These are phyloP conservation scores for Mucor mucedo DNA, from an alignment of 371 early-diverging fungal genomes.

Conservation along the genomic window DNA sequence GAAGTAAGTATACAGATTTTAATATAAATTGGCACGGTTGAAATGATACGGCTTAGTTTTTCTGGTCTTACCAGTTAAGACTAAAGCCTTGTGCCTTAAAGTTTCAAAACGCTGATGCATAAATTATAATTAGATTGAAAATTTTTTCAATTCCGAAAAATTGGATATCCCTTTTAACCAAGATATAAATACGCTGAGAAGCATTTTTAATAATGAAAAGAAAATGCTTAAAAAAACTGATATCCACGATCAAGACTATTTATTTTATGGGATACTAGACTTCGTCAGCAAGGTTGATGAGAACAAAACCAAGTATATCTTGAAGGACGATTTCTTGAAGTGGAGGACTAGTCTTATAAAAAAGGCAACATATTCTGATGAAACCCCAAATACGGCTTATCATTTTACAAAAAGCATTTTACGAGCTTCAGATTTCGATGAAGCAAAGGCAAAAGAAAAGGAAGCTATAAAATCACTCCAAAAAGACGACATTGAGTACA, in stretches of 20 bases:
- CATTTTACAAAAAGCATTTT: conserved; percentile 1
- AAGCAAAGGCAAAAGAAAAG: conserved; percentile 3
- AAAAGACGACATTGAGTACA: conserved; percentile 7
- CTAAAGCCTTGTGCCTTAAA: no score
- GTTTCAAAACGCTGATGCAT: no score
- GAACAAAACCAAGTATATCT: neutral
- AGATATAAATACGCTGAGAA: no score
- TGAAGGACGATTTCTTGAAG: neutral
- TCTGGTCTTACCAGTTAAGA: no score
- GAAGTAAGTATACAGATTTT: no score
- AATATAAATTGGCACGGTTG: no score
- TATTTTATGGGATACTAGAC: neutral
- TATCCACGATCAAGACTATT: neutral
- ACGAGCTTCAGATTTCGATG: neutral
- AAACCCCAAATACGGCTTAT: neutral
- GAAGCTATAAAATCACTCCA: conserved; percentile 4
- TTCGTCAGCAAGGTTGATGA: neutral
- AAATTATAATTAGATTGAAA: no score
- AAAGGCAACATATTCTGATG: neutral
- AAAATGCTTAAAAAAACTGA: neutral
- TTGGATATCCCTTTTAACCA: no score
- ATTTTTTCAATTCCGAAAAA: no score
- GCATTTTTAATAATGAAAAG: no score
- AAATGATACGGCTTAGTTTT: no score
- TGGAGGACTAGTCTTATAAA: neutral